Conservation (phyloP, 1,139 yeast genomes). For the Kurtzmaniella quercitrusa region DNA sequence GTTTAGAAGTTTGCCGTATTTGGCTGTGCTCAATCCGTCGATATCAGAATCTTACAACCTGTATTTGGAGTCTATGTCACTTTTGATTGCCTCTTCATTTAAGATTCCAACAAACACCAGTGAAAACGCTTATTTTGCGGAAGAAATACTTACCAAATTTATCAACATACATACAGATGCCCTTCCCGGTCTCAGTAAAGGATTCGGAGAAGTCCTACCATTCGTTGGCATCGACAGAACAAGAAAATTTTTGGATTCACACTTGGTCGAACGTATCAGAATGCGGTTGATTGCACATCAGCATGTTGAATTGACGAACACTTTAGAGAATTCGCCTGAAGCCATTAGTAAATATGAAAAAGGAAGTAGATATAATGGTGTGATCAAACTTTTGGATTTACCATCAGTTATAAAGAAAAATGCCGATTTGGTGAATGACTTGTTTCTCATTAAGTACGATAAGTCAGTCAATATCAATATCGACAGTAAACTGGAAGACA, state of each 20-base stretch:
- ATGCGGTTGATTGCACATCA: constrained; percentile 85
- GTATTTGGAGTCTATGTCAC: constrained; percentile 68
- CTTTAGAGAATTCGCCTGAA: constrained; percentile 20
- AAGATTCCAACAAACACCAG: constrained; percentile 42
- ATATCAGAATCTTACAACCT: constrained; percentile 75
- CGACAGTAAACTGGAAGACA: constrained; percentile 23
- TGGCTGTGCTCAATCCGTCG: constrained; percentile 84
- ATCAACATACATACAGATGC: constrained; percentile 80
- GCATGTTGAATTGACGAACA: constrained; percentile 56
- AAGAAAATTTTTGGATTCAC: constrained; percentile 66
- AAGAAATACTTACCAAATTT: constrained; percentile 50
- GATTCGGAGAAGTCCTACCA: constrained; percentile 70
- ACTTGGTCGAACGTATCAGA: constrained; percentile 76
- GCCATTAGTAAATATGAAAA: constrained; percentile 14
- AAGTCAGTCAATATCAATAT: constrained; percentile 59
- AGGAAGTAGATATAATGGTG: constrained; percentile 59
- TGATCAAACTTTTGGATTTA: constrained; percentile 62
- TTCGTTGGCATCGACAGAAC: constrained; percentile 44
- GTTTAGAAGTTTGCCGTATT: constrained; percentile 72
- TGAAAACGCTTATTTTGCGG: constrained; percentile 49
- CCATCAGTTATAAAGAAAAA: constrained; percentile 57
- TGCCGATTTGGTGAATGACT: constrained; percentile 74
- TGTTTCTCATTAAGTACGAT: constrained; percentile 79
- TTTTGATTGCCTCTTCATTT: constrained; percentile 45
- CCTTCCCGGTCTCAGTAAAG: constrained; percentile 73